Evolutionary conservation across 2,329 filamentous ascomycete genomes (phyloP).

Genomic region (Talaromyces sp.): DNA sequence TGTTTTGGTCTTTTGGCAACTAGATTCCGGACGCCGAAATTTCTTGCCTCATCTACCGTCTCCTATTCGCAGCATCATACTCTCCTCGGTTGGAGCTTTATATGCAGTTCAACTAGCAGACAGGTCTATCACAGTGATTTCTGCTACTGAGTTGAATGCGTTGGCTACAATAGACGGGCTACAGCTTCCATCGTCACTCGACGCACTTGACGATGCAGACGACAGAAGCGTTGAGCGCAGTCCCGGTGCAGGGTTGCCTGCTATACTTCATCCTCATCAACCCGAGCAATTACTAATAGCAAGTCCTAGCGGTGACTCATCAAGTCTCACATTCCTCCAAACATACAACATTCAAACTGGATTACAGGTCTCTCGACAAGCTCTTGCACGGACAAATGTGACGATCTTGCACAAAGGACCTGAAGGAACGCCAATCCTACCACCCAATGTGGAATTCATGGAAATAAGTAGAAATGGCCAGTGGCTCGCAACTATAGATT

Average conservation of each 20-base stretch:
- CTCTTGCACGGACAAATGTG: constrained; percentile 80
- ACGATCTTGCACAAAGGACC: constrained; percentile 75
- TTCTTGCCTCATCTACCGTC: constrained; percentile 87
- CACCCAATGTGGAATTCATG: constrained; percentile 74
- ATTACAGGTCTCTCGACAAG: constrained; percentile 78
- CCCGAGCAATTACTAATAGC: constrained; percentile 65
- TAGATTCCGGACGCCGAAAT: constrained; percentile 78
- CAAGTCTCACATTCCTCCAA: constrained; percentile 62
- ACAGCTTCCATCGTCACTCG: constrained; percentile 50
- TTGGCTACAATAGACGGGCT: constrained; percentile 80
- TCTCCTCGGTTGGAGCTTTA: constrained; percentile 73
- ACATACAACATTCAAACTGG: constrained; percentile 80
- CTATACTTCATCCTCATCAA: constrained; percentile 59
- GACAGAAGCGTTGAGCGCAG: neutral
- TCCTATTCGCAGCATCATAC: constrained; percentile 75
- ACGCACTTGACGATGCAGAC: neutral
- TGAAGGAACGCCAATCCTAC: constrained; percentile 66
- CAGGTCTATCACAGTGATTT: constrained; percentile 87
- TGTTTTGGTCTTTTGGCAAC: constrained; percentile 86
- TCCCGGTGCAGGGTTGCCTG: constrained; percentile 45
- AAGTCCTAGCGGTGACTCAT: constrained; percentile 51
- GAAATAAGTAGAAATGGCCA: constrained; percentile 74
- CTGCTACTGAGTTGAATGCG: constrained; percentile 82
- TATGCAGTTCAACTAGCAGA: constrained; percentile 85
- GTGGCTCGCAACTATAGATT: constrained; percentile 89